Evolutionary conservation across 352 stramenopile species (phyloP), one percentile per base, ranked within the genome.

Genomic region (Pythium volutum): DNA sequence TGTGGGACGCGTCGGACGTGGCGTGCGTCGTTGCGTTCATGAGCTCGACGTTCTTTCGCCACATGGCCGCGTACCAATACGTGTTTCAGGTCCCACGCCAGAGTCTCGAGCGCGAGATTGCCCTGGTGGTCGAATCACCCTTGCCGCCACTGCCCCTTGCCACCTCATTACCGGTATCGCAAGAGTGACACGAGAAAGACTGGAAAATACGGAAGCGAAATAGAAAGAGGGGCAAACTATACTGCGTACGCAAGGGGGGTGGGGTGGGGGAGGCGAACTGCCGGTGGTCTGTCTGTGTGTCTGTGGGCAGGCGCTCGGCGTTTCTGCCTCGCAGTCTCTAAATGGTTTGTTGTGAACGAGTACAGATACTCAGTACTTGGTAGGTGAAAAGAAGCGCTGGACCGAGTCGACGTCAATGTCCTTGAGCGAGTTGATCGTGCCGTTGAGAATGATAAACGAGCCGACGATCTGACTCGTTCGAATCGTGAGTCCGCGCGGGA

Each of bases 361-460:
- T n/a, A 25, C n/a, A 8, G 31, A 14, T 46, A 11, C 26, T 16
- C n/a, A 23, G 47, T 41, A 18, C 26, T 16, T 48, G 50, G 68
- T 67, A 29, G 51, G 38, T 43, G 33, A n/a, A 31, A 91, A 70
- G 51, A 83, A 64, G 11, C 70, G 68, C 55, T 71, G 76, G 34
- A 90, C 61, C 43, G 71, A 81, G 26, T 75, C 63, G 18, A 89
- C 48, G 65, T 92, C 76, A 34, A 94, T 65, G 50, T 90, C 85
- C 70, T 92, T 91, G 56, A 95, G 75, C 47, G 85, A 91, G 72
- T 96, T 95, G 70, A 97, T 97, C 33, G 89, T 96, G 57, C 89
- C 87, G 75, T 97, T 97, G 66, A 97, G 84, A 63, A 97, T 97
- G 64, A 97, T 94, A 61, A 97, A 97, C 53, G 88, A 97, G 39